Conservation (phyloP, 2,329 filamentous ascomycete species). For the Malbranchea cinnamomea region DNA sequence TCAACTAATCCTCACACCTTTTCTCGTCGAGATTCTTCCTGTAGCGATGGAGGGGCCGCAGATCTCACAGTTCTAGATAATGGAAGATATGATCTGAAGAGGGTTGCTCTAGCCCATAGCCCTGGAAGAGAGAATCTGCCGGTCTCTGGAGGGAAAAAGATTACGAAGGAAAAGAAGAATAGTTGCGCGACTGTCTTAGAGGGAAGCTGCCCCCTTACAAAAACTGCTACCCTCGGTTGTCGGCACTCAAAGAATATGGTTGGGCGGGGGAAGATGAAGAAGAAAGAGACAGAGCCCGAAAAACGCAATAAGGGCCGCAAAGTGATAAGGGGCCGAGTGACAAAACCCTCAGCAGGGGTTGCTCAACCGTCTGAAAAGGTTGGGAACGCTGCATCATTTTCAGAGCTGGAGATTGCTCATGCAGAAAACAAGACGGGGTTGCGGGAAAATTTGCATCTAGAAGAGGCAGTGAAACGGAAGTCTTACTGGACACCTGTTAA, state of each 20-base stretch:
- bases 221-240: no score
- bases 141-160: conserved; percentile 1
- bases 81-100: background rate
- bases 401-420: background rate
- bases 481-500: conserved; percentile 54
- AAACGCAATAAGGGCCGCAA: conserved; percentile 14
- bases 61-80: background rate
- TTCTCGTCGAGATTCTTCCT: background rate
- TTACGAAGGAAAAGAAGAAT: background rate
- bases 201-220: no score
- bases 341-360: conserved; percentile 16
- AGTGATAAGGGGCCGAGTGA: conserved; percentile 22
- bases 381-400: background rate
- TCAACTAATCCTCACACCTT: background rate
- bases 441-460: conserved; percentile 13
- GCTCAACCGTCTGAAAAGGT: conserved; percentile 8
- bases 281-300: background rate
- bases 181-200: no score
- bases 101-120: conserved; percentile 1
- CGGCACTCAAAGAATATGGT: no score
- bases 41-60: background rate
- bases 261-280: background rate
- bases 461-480: conserved; percentile 39
- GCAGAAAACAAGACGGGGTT: background rate
- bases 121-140: conserved; percentile 7